Base-by-base conservation (phyloP, 2,329 filamentous ascomycete species). In the Polychaeton citri region DNA sequence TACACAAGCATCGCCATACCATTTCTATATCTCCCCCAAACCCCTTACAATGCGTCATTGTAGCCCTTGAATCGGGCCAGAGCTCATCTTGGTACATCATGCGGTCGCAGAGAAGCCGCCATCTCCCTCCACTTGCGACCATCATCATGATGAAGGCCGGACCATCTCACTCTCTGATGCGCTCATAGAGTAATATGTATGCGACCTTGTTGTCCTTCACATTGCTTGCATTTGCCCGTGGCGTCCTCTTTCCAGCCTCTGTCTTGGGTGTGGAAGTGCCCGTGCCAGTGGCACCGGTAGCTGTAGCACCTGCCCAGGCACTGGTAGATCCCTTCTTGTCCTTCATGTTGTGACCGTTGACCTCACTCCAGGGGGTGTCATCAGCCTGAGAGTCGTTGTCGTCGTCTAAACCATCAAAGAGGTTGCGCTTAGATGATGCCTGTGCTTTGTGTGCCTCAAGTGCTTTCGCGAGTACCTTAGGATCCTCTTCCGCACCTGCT, bases 191-290 rank as follows among this genome's bases (percentile, higher is more conserved):
- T 53, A 98, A 64, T 46, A 98, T 75, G 62, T 98, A 98, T 3
- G 90, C 90, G 39, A 95, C 88, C 69, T 93, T 94, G 69, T 88
- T 94, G 59, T 96, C 88, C 60, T 84, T 85, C 54, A 82, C 60
- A 13, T 69, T 69, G 24, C 54, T 48, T 34, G 43, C 49, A 37
- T 44, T 49, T 39, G 62, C 62, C 46, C 63, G 73, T 74, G 69
- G 63, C 67, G 61, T 60, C 64, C 62, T 51, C 66, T 63, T 59
- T 44, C 63, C 61, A 20, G 66, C 62, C 16, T 65, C 65, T 33
- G 44, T 51, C 32, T 60, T 62, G 31, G 68, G 67, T 6, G 69
- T 77, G 30, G 65, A 61, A 17, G 65, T 67, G 26, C 79, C 81
- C 15, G 65, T 67, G 32, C 53, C 52, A 49, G 87, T 90, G 37